Conservation (phyloP, 345 rosid species). For the Aquilaria sinensis region DNA sequence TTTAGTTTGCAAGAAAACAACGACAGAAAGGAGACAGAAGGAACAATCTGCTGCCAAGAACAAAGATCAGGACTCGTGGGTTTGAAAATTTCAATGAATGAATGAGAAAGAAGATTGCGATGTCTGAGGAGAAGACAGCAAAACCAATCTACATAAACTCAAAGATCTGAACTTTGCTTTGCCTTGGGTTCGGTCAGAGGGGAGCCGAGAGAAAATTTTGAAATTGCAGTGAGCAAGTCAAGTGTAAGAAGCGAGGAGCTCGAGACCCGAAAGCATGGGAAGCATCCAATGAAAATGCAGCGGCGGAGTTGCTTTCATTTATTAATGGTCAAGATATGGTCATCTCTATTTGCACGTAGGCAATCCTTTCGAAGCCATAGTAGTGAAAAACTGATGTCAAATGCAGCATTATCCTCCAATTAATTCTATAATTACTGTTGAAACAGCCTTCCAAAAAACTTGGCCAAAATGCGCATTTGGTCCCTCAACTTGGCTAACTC, state of each 20-base stretch:
- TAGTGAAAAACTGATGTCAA: no score
- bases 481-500: no score
- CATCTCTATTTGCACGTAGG: no score
- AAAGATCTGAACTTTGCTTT: constrained; percentile 7
- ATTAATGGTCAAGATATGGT: no score
- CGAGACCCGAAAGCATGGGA: constrained; percentile 13
- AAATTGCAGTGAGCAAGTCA: no score
- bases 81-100: not conserved
- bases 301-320: not conserved
- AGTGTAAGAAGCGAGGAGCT: not conserved
- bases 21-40: constrained; percentile 1
- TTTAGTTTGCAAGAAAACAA: not conserved
- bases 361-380: no score
- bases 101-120: not conserved
- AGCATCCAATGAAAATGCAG: constrained; percentile 21
- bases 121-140: not conserved
- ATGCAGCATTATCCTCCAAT: no score
- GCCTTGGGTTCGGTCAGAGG: not conserved
- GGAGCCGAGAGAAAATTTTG: not conserved
- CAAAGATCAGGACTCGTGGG: constrained; percentile 4
- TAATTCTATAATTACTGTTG: no score
- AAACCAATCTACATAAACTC: not conserved
- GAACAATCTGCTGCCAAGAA: constrained; percentile 1
- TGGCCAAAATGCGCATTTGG: no score
- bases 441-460: no score